A percentile compares a stretch with the other conserved stretches of the same genome.
These are phyloP conservation scores for Fusarium sarcochroum DNA, from an alignment of 2,329 filamentous ascomycete species.

Conservation along the genomic window DNA sequence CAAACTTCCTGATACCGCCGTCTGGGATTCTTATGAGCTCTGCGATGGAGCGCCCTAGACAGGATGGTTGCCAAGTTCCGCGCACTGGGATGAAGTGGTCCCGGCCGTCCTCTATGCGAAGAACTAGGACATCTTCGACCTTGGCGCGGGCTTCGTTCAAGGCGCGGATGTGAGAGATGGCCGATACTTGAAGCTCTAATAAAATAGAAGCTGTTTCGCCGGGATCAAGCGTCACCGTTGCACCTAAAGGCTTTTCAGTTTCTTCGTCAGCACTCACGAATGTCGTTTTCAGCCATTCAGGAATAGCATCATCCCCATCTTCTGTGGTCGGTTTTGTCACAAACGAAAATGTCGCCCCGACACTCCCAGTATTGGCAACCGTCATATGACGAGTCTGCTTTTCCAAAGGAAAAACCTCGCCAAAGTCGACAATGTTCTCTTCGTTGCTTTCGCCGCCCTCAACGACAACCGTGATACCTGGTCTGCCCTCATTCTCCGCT, in stretches of 20 bases:
- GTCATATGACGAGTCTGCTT: constrained; percentile 78
- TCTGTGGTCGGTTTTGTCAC: constrained; percentile 75
- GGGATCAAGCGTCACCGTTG: constrained; percentile 79
- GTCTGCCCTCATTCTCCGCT: constrained; percentile 90
- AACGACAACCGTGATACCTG: constrained; percentile 84
- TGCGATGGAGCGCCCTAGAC: constrained; percentile 87
- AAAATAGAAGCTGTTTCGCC: constrained; percentile 84
- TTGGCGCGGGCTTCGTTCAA: constrained; percentile 77
- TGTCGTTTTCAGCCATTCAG: constrained; percentile 78
- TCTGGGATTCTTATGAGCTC: constrained; percentile 89
- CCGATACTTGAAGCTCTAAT: constrained; percentile 76
- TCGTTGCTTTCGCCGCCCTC: constrained; percentile 68
- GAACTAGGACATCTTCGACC: constrained; percentile 89
- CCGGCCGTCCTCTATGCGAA: constrained; percentile 85
- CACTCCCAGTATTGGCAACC: constrained; percentile 91
- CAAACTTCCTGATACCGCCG: constrained; percentile 77
- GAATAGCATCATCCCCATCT: constrained; percentile 57
- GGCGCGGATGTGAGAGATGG: constrained; percentile 72
- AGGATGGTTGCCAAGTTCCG: constrained; percentile 84
- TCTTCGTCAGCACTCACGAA: constrained; percentile 66
- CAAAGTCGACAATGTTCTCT: constrained; percentile 78
- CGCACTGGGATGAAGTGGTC: constrained; percentile 92
- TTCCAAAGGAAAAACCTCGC: constrained; percentile 78
- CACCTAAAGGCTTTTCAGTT: constrained; percentile 52
- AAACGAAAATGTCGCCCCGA: constrained; percentile 84